Evolutionary conservation across 805 yeast species (phyloP), one percentile per base, ranked within the genome.

Genomic region (Yamadazyma nakazawae): DNA sequence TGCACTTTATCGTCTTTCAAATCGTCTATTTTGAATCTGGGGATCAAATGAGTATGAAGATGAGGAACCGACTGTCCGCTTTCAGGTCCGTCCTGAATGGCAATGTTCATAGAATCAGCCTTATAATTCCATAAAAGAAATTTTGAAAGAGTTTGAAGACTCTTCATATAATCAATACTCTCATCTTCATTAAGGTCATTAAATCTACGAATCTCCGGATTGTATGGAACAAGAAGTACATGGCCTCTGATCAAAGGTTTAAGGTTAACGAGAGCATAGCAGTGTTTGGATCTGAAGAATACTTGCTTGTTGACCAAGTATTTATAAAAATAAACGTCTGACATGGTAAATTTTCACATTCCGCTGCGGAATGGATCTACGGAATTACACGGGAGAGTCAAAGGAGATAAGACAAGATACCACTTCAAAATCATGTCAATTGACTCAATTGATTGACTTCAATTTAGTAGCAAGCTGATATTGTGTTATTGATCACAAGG

Each of bases 41-140:
- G 99, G 17, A 94, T 90, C 16, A 94, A 68, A 62, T 94, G 99
- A 17, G 96, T 85, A 63, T 94, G 99, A 25, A 92, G 75, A 65
- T 94, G 99, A 5, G 97, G 96, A 2, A 94, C 84, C n/a, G 91
- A 80, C 62, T 94, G 99, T 3, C 99, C 99, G 1, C 97, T 92
- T 42, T 89, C 89, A 0, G 90, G 87, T 0, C 99, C 99, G 62
- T 94, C 99, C 63, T 94, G 99, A 49, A 95, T 88, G 10, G 97
- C 92, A 34, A 94, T 76, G 60, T 95, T 95, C 49, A 90, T 60
- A 1, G 96, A 74, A 55, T 91, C 95, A 2, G 97, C 96, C 31
- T 82, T 75, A 62, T 83, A 94, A 11, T 75, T 69, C 47, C 73
- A 58, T 52, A 77, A 82, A 13, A 94, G 82, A 52, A 90, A 85